Evolutionary conservation across 179 eudicot genomes (phyloP), one percentile per base, ranked within the genome.

Genomic region (Gypsophila paniculata): DNA sequence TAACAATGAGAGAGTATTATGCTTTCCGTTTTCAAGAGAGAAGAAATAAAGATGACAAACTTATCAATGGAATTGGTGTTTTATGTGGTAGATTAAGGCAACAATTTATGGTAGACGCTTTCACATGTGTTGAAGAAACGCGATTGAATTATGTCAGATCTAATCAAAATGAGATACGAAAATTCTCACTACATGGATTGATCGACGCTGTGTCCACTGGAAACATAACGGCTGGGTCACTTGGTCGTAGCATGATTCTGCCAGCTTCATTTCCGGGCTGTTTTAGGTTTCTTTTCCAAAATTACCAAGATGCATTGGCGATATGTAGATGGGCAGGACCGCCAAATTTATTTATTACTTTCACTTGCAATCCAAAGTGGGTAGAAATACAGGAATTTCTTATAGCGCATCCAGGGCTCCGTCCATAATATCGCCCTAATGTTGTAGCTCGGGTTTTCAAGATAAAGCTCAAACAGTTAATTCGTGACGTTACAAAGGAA

Each of bases 331-430:
- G 72, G 73, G 60, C 52, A 3, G 78, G 80, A 0, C 55, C 61
- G 18, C 84, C 61, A 2, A 62, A 78, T 32, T 15, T 80, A 0
- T 78, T 85, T 14, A 52, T 76, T 0, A 82, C 82, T 2, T 78
- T 80, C 21, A 85, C 84, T 0, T 69, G 75, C 18, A 76, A 85
- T 51, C 66, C 81, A 15, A 80, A 80, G 11, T 82, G 86, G 81
- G 65, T 66, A 0, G 78, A 82, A 26, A 71, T 82, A 6, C 53
- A 26, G 0, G 4, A n/a, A 18, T 13, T 73, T 13, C 26, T 63
- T 2, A 26, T 57, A 13, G 13, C 1, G 53, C 13, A n/a, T 46
- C 49, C 57, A 2, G 42, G 71, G 5, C 60, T 74, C 4, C 9
- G 25, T 1, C 32, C 53, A 1, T 74, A 73, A 11, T 78, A 77